A percentile compares a stretch with the other conserved stretches of the same genome.
Conservation (phyloP, 805 yeast species). For the Suhomyces pyralidae region DNA sequence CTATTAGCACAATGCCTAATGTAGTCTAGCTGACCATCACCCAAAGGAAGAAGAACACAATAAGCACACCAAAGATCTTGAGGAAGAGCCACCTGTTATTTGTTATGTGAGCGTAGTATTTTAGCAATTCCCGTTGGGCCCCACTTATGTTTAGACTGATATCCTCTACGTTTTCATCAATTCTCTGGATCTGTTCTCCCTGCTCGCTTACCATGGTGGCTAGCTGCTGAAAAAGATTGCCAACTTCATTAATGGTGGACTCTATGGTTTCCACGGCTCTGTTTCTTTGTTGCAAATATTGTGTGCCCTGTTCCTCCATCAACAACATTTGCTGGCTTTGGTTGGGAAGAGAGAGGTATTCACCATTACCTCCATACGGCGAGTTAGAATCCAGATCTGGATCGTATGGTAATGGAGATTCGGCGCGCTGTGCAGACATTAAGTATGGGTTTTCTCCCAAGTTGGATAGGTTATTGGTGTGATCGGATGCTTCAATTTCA, state of each 20-base stretch:
- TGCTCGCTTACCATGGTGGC: constrained; percentile 98
- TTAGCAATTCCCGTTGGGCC: constrained; percentile 89
- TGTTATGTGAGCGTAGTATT: constrained; percentile 82
- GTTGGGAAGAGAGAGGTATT: constrained; percentile 69
- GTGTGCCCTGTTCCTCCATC: constrained; percentile 71
- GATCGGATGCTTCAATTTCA: constrained; percentile 24
- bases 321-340: constrained; percentile 76
- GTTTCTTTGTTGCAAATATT: constrained; percentile 78
- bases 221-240: constrained; percentile 87
- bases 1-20: neutral
- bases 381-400: constrained; percentile 22
- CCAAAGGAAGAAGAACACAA: constrained; percentile 75
- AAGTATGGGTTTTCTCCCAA: constrained; percentile 41
- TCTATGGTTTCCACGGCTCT: constrained; percentile 95
- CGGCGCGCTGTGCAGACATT: constrained; percentile 11
- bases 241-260: constrained; percentile 95
- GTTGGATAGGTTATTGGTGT: constrained; percentile 12
- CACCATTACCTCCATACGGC: constrained; percentile 35
- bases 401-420: constrained; percentile 18
- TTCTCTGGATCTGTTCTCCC: constrained; percentile 92
- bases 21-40: constrained; percentile 59
- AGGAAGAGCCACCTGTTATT: constrained; percentile 90
- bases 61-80: constrained; percentile 82
- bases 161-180: constrained; percentile 93
- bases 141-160: constrained; percentile 85